Conservation (phyloP, 2,329 filamentous ascomycete species). For the Elsinoe fawcettii region DNA sequence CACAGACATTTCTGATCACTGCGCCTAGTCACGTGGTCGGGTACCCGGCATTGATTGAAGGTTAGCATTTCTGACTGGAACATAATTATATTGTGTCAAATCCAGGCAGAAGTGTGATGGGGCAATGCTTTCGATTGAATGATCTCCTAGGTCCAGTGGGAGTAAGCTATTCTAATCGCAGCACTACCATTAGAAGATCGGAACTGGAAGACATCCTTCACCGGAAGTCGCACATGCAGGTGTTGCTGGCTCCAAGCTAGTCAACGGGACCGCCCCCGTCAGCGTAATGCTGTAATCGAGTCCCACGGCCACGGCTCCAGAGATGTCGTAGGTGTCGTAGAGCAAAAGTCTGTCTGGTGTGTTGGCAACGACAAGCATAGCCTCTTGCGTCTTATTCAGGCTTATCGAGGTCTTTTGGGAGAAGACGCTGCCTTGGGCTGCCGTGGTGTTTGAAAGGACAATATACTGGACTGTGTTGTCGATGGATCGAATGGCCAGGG, state of each 20-base stretch:
- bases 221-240: neutral
- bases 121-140: neutral
- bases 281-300: constrained; percentile 35
- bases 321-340: constrained; percentile 38
- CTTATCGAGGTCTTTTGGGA: constrained; percentile 26
- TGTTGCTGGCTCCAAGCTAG: neutral
- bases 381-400: constrained; percentile 37
- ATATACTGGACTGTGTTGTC: constrained; percentile 20
- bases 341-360: constrained; percentile 38
- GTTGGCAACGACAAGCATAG: constrained; percentile 42
- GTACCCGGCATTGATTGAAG: neutral
- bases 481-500: constrained; percentile 33
- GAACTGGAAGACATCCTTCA: neutral
- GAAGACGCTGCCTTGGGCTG: constrained; percentile 15
- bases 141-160: neutral
- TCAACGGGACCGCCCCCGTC: constrained; percentile 23
- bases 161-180: neutral
- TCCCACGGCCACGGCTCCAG: constrained; percentile 29
- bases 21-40: neutral
- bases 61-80: too few species aligned
- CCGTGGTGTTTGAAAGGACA: neutral
- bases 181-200: neutral
- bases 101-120: too few species aligned
- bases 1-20: neutral
- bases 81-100: too few species aligned